Base-by-base conservation (phyloP, 1,284 basidiomycete genomes). In the Thelephora terrestris region DNA sequence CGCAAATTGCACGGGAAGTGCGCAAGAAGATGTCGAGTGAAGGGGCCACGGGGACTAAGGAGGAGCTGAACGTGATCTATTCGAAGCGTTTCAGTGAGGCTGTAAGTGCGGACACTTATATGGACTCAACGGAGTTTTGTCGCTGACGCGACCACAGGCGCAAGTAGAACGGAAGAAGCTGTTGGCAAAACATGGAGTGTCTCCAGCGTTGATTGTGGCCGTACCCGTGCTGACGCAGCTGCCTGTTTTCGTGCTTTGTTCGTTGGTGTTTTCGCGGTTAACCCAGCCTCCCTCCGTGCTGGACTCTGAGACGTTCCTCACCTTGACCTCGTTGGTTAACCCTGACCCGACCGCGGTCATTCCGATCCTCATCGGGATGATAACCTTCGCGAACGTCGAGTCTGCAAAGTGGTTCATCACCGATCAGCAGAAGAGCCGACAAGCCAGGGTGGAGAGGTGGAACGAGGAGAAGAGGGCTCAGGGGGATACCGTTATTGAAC, bases 321-420 rank as follows among this genome's bases (percentile, higher is more conserved):
- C 84, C 1, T 72, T 91, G 39, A 77, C 82, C 1, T 80, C 81
- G 3, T 67, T 91, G 40, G 68, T 79, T 10, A 79, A 85, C 57
- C 69, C 80, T 5, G 88, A 91, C 59, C 73, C 83, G 14, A 86
- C 84, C 0, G 75, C 75, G 57, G 66, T 74, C 9, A 62, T 91
- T 1, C 88, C 88, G 1, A 77, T 91, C 47, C 66, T 75, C 1
- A 71, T 91, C 16, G 87, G 88, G 5, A 61, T 90, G 44, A 63
- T 86, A 29, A 85, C 84, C 14, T 70, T 91, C 64, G 79, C 80
- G 2, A 90, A 89, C 53, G 81, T 88, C 9, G 88, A 91, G 58
- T 78, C 83, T 16, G 73, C 78, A 29, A 75, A 73, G 43, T 86
- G 82, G 83, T 75, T 85, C 52, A 69, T 79, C 62, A 75, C 70